Evolutionary conservation across 176 grass and related monocot species (phyloP), one percentile per base, ranked within the genome.

Genomic region (Eleusine indica): DNA sequence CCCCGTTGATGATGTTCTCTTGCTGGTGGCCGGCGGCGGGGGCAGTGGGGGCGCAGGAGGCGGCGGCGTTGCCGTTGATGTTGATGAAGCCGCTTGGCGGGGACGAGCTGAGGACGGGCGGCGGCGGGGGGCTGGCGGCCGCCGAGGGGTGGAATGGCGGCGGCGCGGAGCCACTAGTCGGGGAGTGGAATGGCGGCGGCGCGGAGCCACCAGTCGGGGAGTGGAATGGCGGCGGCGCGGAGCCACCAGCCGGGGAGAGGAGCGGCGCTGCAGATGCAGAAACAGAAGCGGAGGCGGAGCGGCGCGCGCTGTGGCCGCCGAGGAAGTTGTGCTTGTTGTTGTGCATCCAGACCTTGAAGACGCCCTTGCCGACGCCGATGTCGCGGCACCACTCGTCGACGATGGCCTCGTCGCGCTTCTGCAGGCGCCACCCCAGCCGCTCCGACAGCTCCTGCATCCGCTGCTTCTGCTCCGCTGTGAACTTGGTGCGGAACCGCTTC

Each of bases 281-380:
- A 21, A 1, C 21, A 0, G 57, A 22, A 11, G 78, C 15, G 5
- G 71, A 35, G 17, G 88, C 69, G 75, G 75, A 79, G 68, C 88
- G 88, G 49, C 88, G 84, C 12, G 84, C 84, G 68, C 84, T 86
- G 88, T 90, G 88, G 16, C 88, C 88, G 68, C 93, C 96, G 19
- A 99, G 58, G 86, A 96, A 99, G 58, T 88, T 91, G 88, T 99
- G 97, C 89, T 99, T 99, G 87, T 99, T 99, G 93, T 99, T 99
- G 88, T 96, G 97, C 97, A 99, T 99, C 97, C 97, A 99, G 19
- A 99, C 93, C 86, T 99, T 99, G 83, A 99, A 94, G 80, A 99
- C 97, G 68, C 97, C 89, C 83, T 94, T 96, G 28, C 88, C 88
- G 30, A 99, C 91, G 71, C 97, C 97, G 74, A 99, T 94, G 76